Base-by-base conservation (phyloP, 257 asterid genomes). In the Ligustrum vulgare region DNA sequence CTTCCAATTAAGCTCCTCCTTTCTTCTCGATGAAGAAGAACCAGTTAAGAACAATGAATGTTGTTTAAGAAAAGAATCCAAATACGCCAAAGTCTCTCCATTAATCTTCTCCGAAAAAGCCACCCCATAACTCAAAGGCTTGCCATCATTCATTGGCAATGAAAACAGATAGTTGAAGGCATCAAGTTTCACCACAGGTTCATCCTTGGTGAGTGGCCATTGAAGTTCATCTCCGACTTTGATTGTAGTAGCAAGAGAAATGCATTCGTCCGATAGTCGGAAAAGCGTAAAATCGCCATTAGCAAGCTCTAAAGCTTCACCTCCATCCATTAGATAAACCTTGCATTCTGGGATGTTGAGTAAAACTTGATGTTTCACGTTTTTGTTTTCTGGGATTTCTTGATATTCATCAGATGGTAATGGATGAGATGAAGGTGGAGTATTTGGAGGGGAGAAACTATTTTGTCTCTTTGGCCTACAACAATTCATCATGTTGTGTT, bases 181-280 rank as follows among this genome's bases (percentile, higher is more conserved):
- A 73, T 85, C 92, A 20, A 91, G 87, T 82, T 91, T 91, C 28
- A 93, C 96, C 8, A 93, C 86, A 1, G 98, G 98, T 80, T 91
- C 97, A 70, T 91, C 98, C 80, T 83, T 89, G 1, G 97, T 88
- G 37, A 93, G 75, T 0, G 98, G 96, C 98, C 97, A 93, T 32
- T 93, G 97, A 39, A 93, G 91, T 63, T 87, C 92, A 18, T 83
- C 85, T 3, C 93, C 96, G 32, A 91, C 89, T 79, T 88, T 91
- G 3, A 91, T 67, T 62, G 85, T 77, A 11, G 96, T 91, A 4
- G 97, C 98, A 12, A 93, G 83, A 56, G 87, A 67, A 5, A 91
- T 75, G 36, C 70, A 75, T 9, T 72, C 88, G 4, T 93, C 98
- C 0, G 84, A 83, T 60, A 93, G 67, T 0, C 84, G 90, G 39